Evolutionary conservation across 176 grass and related monocot species (phyloP).

Genomic region (Rhynchospora pubera): DNA sequence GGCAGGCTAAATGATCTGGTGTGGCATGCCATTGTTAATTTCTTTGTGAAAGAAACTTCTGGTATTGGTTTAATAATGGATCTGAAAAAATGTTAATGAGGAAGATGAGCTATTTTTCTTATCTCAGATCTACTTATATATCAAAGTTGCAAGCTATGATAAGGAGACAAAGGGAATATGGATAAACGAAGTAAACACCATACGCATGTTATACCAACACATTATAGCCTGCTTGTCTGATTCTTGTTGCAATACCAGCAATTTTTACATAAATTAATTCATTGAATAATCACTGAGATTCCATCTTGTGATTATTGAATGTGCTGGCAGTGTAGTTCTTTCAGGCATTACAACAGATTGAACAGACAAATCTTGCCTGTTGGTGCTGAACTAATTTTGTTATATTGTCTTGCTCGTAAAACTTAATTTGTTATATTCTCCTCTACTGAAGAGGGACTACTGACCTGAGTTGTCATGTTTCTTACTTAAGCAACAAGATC

Average conservation of each 20-base stretch:
- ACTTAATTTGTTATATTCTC: too few relatives aligned
- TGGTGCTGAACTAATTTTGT: too few relatives aligned
- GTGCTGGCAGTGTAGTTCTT: not conserved
- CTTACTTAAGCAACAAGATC: too few relatives aligned
- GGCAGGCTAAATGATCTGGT: not conserved
- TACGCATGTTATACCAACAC: not conserved
- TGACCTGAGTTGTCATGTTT: too few relatives aligned
- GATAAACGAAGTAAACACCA: not conserved
- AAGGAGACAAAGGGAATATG: not conserved
- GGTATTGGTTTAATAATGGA: too few relatives aligned
- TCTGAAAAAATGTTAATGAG: not conserved
- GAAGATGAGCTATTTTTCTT: not conserved
- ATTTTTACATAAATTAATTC: not conserved
- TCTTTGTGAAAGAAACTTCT: not conserved
- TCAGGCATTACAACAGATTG: not conserved
- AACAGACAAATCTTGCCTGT: too few relatives aligned
- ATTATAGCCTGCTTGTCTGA: not conserved
- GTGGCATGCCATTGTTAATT: not conserved
- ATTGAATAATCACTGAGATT: not conserved
- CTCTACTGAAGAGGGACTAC: not conserved
- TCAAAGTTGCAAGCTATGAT: not conserved
- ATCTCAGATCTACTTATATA: slow-evolving; percentile 11
- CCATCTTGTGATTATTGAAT: not conserved
- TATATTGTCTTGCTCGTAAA: too few relatives aligned
- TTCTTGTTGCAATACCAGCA: not conserved